A percentile compares a stretch with the other conserved stretches of the same genome.
Conservation (phyloP, 2,329 filamentous ascomycete species). For the Mycocentrospora acerina region DNA sequence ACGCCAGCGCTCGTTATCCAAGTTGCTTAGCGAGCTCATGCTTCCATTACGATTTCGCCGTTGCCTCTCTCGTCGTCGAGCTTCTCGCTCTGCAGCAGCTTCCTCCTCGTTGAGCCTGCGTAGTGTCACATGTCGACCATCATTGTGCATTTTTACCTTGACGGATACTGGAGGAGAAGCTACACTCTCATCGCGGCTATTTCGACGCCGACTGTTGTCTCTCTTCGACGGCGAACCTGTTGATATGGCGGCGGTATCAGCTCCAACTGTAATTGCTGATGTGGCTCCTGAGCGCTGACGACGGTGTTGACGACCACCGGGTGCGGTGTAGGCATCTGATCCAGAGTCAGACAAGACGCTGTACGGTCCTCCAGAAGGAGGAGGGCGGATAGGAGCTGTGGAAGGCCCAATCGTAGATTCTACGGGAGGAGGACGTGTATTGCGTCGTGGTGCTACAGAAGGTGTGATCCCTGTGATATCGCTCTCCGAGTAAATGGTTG, state of each 20-base stretch:
- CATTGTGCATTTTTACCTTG: constrained; percentile 66
- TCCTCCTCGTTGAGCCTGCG: constrained; percentile 63
- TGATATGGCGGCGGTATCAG: constrained; percentile 26
- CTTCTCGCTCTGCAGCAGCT: constrained; percentile 61
- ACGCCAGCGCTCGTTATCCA: constrained; percentile 43
- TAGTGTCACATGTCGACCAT: constrained; percentile 64
- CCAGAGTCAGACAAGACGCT: constrained; percentile 46
- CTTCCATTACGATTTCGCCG: constrained; percentile 41
- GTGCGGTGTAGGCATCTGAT: constrained; percentile 40
- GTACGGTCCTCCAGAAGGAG: constrained; percentile 35
- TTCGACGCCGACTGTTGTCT: constrained; percentile 29
- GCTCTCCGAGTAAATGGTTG: constrained; percentile 48
- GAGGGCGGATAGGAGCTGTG: constrained; percentile 34
- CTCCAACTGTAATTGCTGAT: constrained; percentile 28
- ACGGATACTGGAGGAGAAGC: constrained; percentile 63
- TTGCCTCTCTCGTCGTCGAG: constrained; percentile 51
- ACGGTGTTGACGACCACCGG: constrained; percentile 38
- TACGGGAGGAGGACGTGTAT: constrained; percentile 29
- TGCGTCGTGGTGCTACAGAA: constrained; percentile 42
- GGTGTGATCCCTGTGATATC: constrained; percentile 48
- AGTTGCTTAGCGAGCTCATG: constrained; percentile 41
- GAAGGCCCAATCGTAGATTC: constrained; percentile 34
- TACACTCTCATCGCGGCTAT: constrained; percentile 46
- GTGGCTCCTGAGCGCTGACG: constrained; percentile 30
- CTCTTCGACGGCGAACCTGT: constrained; percentile 32